Conservation (phyloP, 805 yeast genomes). For the Brettanomyces naardenensis region DNA sequence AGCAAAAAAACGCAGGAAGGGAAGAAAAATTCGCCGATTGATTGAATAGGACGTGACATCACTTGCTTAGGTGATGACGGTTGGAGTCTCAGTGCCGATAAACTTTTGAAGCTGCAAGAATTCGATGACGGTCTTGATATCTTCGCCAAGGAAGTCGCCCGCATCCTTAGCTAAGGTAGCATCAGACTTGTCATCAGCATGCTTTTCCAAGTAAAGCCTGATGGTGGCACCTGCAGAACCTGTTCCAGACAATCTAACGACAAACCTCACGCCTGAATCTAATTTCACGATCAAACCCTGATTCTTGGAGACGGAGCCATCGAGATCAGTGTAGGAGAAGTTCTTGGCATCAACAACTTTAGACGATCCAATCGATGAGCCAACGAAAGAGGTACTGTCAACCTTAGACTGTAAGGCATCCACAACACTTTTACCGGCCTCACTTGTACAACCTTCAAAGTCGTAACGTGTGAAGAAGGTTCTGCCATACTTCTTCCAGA, state of each 20-base stretch:
- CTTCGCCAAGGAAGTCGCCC: conserved; percentile 58
- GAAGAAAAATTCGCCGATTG: background rate
- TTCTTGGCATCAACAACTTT: conserved; percentile 73
- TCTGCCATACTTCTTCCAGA: conserved; percentile 92
- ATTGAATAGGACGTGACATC: background rate
- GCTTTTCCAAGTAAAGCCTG: conserved; percentile 83
- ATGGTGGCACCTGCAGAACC: conserved; percentile 98
- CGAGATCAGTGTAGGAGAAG: conserved; percentile 88
- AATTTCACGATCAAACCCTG: conserved; percentile 88
- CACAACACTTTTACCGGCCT: conserved; percentile 67
- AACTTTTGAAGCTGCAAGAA: conserved; percentile 66
- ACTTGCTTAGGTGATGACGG: conserved; percentile 61
- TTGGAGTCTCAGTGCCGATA: conserved; percentile 80
- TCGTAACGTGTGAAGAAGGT: conserved; percentile 97
- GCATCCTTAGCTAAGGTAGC: conserved; percentile 40
- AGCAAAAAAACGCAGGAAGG: background rate
- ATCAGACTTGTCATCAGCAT: conserved; percentile 49
- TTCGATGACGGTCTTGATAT: conserved; percentile 53
- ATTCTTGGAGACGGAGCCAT: conserved; percentile 79
- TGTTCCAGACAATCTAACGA: conserved; percentile 90
- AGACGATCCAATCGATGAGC: conserved; percentile 36
- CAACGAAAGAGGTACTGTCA: conserved; percentile 34
- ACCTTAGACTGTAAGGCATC: conserved; percentile 37
- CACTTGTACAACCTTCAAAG: conserved; percentile 73
- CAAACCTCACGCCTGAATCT: conserved; percentile 74